Evolutionary conservation across 1,139 yeast genomes (phyloP), one percentile per base, ranked within the genome.

Genomic region (Pneumocystis murina): DNA sequence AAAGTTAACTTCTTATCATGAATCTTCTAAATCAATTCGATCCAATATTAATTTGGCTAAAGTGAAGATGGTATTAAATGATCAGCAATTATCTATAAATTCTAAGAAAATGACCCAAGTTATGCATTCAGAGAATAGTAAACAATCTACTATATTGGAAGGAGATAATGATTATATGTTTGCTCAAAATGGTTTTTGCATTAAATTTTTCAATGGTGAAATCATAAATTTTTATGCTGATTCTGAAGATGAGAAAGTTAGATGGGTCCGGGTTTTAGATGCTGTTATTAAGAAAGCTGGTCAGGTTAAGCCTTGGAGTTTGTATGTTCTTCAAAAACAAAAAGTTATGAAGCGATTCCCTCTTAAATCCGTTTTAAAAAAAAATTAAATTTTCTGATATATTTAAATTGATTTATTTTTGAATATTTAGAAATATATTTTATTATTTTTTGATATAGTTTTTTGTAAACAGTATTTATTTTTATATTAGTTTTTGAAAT

Each of bases 201-300:
- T 86, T 64, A 75, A 74, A 66, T 85, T 86, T 74, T 79, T 80
- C 39, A 84, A 85, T 71, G 86, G 85, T 5, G 88, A 84, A 71
- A 74, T 79, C 17, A 81, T 86, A 64, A 83, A 80, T 67, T 84
- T 86, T 71, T 83, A 84, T 1, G 87, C 89, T 12, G 84, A 84
- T 60, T 80, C 80, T 66, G 75, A 74, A 61, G 75, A 71, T 35
- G 85, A 82, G 64, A 81, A 80, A 72, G 71, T 70, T 39, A 74
- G 73, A 65, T 85, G 91, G 91, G 76, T 84, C 62, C 69, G 73
- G 16, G 70, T 70, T 2, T 68, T 75, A 63, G 20, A 55, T 63
- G 38, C 57, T 63, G 55, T 43, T 41, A 28, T 58, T 62, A 61
- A 63, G 38, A 48, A 59, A 48, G 63, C 59, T 55, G 30, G 60